A percentile compares a stretch with the other conserved stretches of the same genome.
Evolutionary conservation across 257 asterid species (phyloP).

Genomic region (Echites panduratus): DNA sequence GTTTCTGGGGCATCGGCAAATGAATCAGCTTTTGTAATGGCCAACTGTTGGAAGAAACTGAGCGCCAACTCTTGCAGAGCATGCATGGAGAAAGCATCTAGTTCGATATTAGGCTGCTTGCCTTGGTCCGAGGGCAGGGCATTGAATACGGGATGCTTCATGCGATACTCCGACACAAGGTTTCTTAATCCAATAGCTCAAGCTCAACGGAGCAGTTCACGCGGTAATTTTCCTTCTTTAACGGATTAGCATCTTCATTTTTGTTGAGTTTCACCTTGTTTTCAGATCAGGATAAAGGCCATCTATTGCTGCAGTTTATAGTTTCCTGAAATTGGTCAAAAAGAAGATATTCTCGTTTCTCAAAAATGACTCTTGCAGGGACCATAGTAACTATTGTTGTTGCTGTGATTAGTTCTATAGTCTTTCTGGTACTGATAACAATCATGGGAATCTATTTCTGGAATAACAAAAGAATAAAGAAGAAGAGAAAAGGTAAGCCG

Average conservation of each 20-base stretch:
- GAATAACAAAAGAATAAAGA: slow-evolving; percentile 48
- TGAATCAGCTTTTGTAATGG: slow-evolving; percentile 36
- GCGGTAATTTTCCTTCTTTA: slow-evolving; percentile 36
- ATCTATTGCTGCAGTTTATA: not conserved
- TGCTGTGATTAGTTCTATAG: slow-evolving; percentile 47
- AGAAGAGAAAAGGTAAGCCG: slow-evolving; percentile 67
- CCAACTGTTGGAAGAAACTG: slow-evolving; percentile 38
- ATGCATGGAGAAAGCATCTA: slow-evolving; percentile 36
- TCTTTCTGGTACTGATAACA: slow-evolving; percentile 41
- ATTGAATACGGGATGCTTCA: slow-evolving; percentile 37
- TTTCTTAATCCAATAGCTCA: slow-evolving; percentile 31
- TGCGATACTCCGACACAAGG: slow-evolving; percentile 40
- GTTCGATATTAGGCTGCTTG: slow-evolving; percentile 33
- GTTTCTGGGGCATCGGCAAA: slow-evolving; percentile 20
- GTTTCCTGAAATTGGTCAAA: too few species aligned
- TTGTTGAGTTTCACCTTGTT: too few species aligned
- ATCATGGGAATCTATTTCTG: slow-evolving; percentile 39
- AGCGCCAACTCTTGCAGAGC: slow-evolving; percentile 23
- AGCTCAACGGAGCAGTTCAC: slow-evolving; percentile 33
- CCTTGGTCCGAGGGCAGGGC: slow-evolving; percentile 44
- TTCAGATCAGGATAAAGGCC: too few species aligned
- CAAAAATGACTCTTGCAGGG: slow-evolving; percentile 32
- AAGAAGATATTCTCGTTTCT: not conserved
- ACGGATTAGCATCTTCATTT: not conserved
- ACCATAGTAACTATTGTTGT: slow-evolving; percentile 36